phyloP scores from a whole-genome alignment of 495 filamentous ascomycete genomes.

The Sabuloglossum arenarium region DNA sequence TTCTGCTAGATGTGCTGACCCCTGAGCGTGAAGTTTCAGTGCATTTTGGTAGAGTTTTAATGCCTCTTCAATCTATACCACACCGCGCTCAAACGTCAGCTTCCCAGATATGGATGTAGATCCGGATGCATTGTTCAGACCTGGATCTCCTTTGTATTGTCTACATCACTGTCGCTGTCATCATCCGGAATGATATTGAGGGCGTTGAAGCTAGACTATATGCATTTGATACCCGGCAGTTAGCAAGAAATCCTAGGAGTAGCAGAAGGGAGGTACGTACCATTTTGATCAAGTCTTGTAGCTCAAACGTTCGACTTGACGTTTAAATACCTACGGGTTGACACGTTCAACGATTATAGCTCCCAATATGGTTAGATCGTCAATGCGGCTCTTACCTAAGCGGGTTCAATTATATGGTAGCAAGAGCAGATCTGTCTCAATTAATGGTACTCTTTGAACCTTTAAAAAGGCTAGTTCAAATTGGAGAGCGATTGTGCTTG shows the following conservation, averaged over 20 bases:
- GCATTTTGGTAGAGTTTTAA: constrained; percentile 88
- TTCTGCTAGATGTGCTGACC: constrained; percentile 49
- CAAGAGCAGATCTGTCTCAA: neutral
- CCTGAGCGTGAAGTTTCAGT: constrained; percentile 78
- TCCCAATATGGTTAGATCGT: neutral
- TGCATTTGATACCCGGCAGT: neutral
- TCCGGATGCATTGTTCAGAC: constrained; percentile 11
- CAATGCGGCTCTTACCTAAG: neutral
- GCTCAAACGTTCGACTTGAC: too few species aligned
- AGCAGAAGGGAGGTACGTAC: neutral
- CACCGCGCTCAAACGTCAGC: neutral
- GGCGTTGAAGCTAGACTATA: constrained; percentile 44
- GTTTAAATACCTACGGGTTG: neutral
- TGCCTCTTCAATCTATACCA: constrained; percentile 67
- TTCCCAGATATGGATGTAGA: neutral
- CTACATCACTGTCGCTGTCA: constrained; percentile 71
- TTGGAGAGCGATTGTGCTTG: neutral
- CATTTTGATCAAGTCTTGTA: neutral
- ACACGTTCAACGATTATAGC: neutral
- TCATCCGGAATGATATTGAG: constrained; percentile 89
- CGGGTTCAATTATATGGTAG: neutral
- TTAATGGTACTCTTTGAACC: neutral
- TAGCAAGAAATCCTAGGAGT: neutral
- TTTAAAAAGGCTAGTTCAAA: neutral
- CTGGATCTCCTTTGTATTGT: constrained; percentile 85